These are phyloP conservation scores for Diaporthe nobilis DNA, from an alignment of 2,329 filamentous ascomycete species.

Conservation along the genomic window DNA sequence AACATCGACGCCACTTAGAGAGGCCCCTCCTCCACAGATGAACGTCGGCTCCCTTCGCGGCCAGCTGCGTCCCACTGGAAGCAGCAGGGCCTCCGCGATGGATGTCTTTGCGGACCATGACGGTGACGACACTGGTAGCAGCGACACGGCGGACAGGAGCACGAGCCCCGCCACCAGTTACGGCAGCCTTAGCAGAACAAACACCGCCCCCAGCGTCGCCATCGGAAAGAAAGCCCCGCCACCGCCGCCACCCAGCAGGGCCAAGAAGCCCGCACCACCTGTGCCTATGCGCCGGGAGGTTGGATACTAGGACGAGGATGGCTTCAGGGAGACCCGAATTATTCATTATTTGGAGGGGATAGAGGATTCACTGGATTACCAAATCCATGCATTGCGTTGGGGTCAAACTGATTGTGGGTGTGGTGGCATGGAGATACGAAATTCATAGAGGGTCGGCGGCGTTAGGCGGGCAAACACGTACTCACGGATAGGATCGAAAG, in stretches of 20 bases:
- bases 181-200: conserved; percentile 65
- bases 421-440: background rate
- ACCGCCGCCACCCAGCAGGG: conserved; percentile 61
- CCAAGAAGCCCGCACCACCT: conserved; percentile 70
- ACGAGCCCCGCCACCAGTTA: conserved; percentile 70
- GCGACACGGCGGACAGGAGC: conserved; percentile 67
- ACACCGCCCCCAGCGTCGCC: conserved; percentile 51
- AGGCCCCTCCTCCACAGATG: conserved; percentile 37
- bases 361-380: background rate
- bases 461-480: background rate
- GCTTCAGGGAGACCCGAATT: too few relatives aligned
- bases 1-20: conserved; percentile 41
- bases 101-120: conserved; percentile 63
- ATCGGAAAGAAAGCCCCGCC: conserved; percentile 56
- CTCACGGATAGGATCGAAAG: background rate
- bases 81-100: conserved; percentile 55
- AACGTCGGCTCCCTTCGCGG: conserved; percentile 56
- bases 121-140: conserved; percentile 65
- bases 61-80: conserved; percentile 60
- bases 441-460: conserved; percentile 11
- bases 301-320: conserved; percentile 45
- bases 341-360: background rate
- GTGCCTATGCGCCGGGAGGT: conserved; percentile 58
- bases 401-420: background rate
- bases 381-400: conserved; percentile 1